A percentile compares a stretch with the other conserved stretches of the same genome.
Evolutionary conservation across 176 grass and related monocot species (phyloP).

Genomic region (Rhynchospora tenuis): DNA sequence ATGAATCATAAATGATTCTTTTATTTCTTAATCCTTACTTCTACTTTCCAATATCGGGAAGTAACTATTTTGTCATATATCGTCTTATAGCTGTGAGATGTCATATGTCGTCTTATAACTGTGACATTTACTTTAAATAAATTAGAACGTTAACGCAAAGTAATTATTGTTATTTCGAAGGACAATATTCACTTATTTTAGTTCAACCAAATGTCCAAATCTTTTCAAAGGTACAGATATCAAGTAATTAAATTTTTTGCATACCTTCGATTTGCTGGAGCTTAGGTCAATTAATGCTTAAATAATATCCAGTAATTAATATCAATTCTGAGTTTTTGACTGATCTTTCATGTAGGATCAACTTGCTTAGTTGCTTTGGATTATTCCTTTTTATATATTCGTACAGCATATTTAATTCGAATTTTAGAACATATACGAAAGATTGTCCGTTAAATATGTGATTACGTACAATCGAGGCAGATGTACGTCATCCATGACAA

Average conservation of each 20-base stretch:
- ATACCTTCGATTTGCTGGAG: not conserved
- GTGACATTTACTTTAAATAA: no score
- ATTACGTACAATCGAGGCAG: not conserved
- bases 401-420: not conserved
- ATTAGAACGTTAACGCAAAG: no score
- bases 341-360: not conserved
- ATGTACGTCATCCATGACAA: constrained; percentile 4
- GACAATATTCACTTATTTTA: not conserved
- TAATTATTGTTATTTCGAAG: no score
- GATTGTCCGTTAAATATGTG: not conserved
- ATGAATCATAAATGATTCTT: no score
- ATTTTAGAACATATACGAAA: not conserved
- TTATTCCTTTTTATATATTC: not conserved
- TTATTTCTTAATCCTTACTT: no score
- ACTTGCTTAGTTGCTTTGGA: not conserved
- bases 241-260: not conserved
- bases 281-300: not conserved
- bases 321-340: not conserved
- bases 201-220: not conserved
- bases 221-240: not conserved
- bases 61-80: no score
- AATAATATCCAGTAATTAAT: not conserved
- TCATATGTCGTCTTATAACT: no score
- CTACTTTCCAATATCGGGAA: no score
- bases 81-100: no score